phyloP scores from a whole-genome alignment of 2,329 filamentous ascomycete genomes.

The Ophiostoma ips region DNA sequence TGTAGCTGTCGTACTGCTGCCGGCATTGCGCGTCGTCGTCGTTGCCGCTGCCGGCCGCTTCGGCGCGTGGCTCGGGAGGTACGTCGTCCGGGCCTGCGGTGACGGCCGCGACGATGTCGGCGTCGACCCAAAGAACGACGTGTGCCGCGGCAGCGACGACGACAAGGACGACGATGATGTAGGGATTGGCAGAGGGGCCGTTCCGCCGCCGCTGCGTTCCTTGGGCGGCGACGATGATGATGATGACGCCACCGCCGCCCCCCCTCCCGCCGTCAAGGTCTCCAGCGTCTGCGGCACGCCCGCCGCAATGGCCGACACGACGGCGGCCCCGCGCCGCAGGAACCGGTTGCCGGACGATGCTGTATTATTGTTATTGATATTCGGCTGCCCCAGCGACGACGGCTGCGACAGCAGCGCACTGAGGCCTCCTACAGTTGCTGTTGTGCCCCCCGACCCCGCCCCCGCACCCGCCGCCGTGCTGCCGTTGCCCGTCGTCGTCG shows the following conservation, averaged over 20 bases:
- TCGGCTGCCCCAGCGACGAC: slow-evolving; percentile 30
- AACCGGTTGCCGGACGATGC: slow-evolving; percentile 37
- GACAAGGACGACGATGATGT: slow-evolving; percentile 2
- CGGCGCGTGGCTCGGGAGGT: slow-evolving; percentile 3
- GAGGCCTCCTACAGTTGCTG: background rate
- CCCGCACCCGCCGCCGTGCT: too few relatives aligned
- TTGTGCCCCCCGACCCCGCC: too few relatives aligned
- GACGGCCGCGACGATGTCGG: slow-evolving; percentile 7
- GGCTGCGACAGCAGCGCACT: slow-evolving; percentile 15
- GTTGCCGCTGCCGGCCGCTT: background rate
- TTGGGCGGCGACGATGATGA: slow-evolving; percentile 28
- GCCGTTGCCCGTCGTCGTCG: slow-evolving; percentile 9
- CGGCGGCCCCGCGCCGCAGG: slow-evolving; percentile 37
- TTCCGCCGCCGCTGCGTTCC: slow-evolving; percentile 13
- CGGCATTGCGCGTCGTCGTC: slow-evolving; percentile 6
- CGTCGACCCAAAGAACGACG: slow-evolving; percentile 2
- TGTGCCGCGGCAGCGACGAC: slow-evolving; percentile 3
- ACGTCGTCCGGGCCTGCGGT: slow-evolving; percentile 1
- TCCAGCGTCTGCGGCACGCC: slow-evolving; percentile 36
- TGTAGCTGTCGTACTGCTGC: too few relatives aligned
- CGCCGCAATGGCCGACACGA: slow-evolving; percentile 41
- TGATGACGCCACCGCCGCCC: too few relatives aligned
- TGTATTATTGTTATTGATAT: too few relatives aligned
- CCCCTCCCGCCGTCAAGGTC: slow-evolving; percentile 21
- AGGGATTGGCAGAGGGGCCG: background rate